These are phyloP conservation scores for Rhododendron mucronatum DNA, from an alignment of 148 eudicot genomes.

Conservation along the genomic window DNA sequence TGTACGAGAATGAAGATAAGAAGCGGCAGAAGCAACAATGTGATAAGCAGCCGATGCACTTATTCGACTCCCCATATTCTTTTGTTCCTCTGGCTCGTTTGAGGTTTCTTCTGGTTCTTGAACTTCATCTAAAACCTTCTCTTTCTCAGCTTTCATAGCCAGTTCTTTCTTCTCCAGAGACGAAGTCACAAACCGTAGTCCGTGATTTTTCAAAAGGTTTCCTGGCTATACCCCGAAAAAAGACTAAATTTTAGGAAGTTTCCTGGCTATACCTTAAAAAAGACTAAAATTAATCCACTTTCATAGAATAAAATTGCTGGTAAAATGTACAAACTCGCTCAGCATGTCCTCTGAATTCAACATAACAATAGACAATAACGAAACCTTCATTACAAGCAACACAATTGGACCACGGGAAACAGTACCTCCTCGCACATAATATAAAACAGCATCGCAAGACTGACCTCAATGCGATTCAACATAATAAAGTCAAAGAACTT, in stretches of 20 bases:
- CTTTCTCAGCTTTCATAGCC: slow-evolving; percentile 46
- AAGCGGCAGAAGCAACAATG: slow-evolving; percentile 90
- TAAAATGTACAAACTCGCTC: neutral
- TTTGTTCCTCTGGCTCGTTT: slow-evolving; percentile 23
- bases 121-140: slow-evolving; percentile 24
- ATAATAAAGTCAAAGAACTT: neutral
- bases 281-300: neutral
- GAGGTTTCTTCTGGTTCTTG: slow-evolving; percentile 19
- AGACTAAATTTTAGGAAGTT: slow-evolving; percentile 41
- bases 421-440: neutral
- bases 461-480: neutral
- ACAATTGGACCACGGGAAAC: neutral
- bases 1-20: slow-evolving; percentile 73
- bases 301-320: neutral
- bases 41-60: slow-evolving; percentile 70
- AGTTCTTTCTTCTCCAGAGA: slow-evolving; percentile 71
- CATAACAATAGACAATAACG: neutral
- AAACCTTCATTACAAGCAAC: neutral
- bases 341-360: neutral
- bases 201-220: slow-evolving; percentile 50
- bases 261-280: slow-evolving; percentile 34
- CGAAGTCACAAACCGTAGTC: slow-evolving; percentile 70
- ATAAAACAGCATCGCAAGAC: neutral
- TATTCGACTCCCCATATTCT: slow-evolving; percentile 29
- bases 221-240: slow-evolving; percentile 38